phyloP scores from a whole-genome alignment of 768 basidiomycete species.

The Dentipellis fragilis region DNA sequence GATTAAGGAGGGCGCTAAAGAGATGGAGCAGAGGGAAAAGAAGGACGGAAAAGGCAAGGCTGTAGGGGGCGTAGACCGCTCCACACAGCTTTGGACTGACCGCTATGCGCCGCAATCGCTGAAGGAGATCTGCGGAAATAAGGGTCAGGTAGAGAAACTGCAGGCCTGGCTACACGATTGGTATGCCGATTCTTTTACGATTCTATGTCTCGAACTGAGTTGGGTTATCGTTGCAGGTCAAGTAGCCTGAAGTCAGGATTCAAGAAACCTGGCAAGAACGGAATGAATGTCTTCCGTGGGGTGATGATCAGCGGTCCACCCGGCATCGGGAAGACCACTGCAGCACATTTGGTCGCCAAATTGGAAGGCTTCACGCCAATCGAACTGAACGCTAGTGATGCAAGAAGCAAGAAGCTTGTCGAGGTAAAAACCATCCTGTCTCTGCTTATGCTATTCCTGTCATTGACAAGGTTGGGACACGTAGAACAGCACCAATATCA shows the following conservation, averaged over 20 bases:
- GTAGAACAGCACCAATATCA: conserved; percentile 83
- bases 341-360: conserved; percentile 87
- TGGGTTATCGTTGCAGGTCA: conserved; percentile 40
- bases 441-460: not conserved
- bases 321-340: conserved; percentile 96
- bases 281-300: conserved; percentile 78
- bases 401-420: conserved; percentile 91
- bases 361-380: conserved; percentile 88
- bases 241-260: conserved; percentile 64
- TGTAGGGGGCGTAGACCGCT: conserved; percentile 28
- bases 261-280: conserved; percentile 91
- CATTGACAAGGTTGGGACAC: not conserved
- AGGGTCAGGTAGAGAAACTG: conserved; percentile 81
- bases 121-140: conserved; percentile 95
- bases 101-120: conserved; percentile 84
- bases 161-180: conserved; percentile 83
- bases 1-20: conserved; percentile 61
- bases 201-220: not conserved
- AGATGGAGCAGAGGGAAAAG: conserved; percentile 69
- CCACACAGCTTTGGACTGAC: conserved; percentile 84
- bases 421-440: conserved; percentile 44
- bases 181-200: conserved; percentile 30
- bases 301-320: conserved; percentile 88
- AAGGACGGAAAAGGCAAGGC: conserved; percentile 15
- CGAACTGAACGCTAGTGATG: conserved; percentile 93